These are phyloP conservation scores for Fusarium penzigii DNA, from an alignment of 2,329 filamentous ascomycete genomes.

Conservation along the genomic window DNA sequence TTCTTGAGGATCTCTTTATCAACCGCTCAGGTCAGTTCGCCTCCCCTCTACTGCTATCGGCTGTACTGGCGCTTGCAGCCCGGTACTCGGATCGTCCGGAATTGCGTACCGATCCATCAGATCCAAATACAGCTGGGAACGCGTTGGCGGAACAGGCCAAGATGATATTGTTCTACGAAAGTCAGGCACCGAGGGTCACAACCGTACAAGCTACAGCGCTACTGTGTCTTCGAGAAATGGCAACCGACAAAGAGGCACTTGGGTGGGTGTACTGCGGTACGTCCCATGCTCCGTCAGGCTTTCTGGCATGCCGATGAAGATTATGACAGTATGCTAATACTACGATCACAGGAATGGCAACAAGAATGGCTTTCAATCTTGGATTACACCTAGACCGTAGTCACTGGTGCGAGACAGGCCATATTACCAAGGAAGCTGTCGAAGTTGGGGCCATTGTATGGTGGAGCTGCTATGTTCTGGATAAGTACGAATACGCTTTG, in stretches of 20 bases:
- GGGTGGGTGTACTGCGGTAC: conserved; percentile 8
- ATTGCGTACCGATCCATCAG: no score
- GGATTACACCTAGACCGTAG: no score
- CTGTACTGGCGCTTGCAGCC: no score
- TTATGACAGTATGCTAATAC: no score
- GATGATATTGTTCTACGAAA: conserved; percentile 10
- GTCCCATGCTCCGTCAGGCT: no score
- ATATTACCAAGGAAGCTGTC: no score
- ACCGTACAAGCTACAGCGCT: conserved; percentile 13
- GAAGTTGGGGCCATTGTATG: no score
- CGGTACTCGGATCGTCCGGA: no score
- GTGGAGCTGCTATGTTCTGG: no score
- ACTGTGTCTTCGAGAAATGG: neutral
- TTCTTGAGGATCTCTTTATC: conserved; percentile 5
- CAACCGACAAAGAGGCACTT: conserved; percentile 6
- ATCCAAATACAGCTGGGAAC: conserved; percentile 11
- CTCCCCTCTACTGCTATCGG: conserved; percentile 9
- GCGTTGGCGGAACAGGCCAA: conserved; percentile 11
- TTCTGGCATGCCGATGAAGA: no score
- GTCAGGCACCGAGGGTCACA: conserved; percentile 8
- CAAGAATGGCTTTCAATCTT: conserved; percentile 13
- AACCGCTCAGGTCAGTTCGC: conserved; percentile 9
- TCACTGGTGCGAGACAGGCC: no score
- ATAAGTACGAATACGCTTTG: no score
- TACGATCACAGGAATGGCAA: conserved; percentile 11